Conservation (phyloP, 176 grass and related monocot genomes). For the Eleusine coracana region DNA sequence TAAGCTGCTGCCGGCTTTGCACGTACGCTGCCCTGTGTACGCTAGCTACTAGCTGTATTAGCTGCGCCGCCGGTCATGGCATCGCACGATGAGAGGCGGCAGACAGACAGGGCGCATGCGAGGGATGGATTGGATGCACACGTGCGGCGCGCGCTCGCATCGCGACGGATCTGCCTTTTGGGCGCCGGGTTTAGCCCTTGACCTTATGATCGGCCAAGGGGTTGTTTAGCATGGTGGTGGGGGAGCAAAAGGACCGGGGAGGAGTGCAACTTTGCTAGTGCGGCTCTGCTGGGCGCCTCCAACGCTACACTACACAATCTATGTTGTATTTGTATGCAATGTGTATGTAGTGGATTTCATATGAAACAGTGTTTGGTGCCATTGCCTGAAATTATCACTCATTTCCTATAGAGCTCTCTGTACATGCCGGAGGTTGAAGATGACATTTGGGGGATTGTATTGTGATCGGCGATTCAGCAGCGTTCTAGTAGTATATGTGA, state of each 20-base stretch:
- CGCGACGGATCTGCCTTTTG: conserved; percentile 37
- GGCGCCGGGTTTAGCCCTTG: background rate
- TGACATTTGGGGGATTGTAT: background rate
- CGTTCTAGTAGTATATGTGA: background rate
- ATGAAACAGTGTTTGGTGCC: too few species aligned
- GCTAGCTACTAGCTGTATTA: background rate
- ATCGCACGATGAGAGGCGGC: background rate
- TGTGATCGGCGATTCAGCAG: too few species aligned
- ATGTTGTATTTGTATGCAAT: too few species aligned
- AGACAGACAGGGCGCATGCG: background rate
- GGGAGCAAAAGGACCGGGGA: background rate
- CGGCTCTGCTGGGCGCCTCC: background rate
- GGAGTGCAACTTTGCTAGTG: background rate
- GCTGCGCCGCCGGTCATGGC: background rate
- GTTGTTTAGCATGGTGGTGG: background rate
- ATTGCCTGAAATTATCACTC: too few species aligned
- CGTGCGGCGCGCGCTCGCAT: conserved; percentile 15
- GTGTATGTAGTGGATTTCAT: background rate
- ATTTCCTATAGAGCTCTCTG: too few species aligned
- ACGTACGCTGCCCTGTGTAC: background rate
- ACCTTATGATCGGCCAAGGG: conserved; percentile 21
- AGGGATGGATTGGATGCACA: background rate
- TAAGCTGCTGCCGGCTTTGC: background rate
- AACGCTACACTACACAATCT: background rate
- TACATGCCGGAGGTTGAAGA: background rate